Evolutionary conservation across 2,329 filamentous ascomycete species (phyloP).

Genomic region (Lecanicillium sp.): DNA sequence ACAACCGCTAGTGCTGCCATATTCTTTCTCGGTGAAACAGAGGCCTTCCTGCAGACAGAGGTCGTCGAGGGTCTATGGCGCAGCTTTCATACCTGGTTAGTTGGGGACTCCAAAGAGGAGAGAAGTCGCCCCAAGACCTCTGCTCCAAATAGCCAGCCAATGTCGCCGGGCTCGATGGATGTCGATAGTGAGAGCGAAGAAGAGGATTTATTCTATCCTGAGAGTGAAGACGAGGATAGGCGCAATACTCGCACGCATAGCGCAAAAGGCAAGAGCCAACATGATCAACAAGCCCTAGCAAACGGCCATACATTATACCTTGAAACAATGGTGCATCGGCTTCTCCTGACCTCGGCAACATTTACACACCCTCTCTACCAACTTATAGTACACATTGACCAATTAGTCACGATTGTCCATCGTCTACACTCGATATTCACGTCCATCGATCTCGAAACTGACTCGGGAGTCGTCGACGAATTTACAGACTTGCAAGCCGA

Average conservation of each 20-base stretch:
- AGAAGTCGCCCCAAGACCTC: not conserved
- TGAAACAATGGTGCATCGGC: slow-evolving; percentile 52
- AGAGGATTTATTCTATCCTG: not conserved
- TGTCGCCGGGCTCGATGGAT: not conserved
- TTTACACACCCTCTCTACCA: slow-evolving; percentile 60
- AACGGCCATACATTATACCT: slow-evolving; percentile 74
- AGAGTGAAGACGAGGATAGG: slow-evolving; percentile 14
- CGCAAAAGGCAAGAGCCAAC: slow-evolving; percentile 18
- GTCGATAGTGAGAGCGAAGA: slow-evolving; percentile 2
- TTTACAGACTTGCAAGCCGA: slow-evolving; percentile 65
- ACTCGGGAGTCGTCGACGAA: slow-evolving; percentile 72
- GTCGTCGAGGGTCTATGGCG: slow-evolving; percentile 76
- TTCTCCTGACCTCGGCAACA: slow-evolving; percentile 55
- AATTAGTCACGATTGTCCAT: slow-evolving; percentile 66
- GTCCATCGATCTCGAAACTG: slow-evolving; percentile 70
- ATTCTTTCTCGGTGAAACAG: slow-evolving; percentile 82
- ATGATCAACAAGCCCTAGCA: slow-evolving; percentile 80
- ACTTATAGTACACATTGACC: slow-evolving; percentile 68
- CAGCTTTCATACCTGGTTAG: slow-evolving; percentile 70
- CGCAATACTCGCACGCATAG: slow-evolving; percentile 9
- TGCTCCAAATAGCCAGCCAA: not conserved
- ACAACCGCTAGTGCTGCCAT: slow-evolving; percentile 79
- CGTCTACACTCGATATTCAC: slow-evolving; percentile 71
- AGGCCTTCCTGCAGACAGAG: slow-evolving; percentile 83
- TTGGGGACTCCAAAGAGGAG: slow-evolving; percentile 27